A percentile compares a stretch with the other conserved stretches of the same genome.
Evolutionary conservation across 1,139 yeast genomes (phyloP).

Genomic region (Ashbya aceris): DNA sequence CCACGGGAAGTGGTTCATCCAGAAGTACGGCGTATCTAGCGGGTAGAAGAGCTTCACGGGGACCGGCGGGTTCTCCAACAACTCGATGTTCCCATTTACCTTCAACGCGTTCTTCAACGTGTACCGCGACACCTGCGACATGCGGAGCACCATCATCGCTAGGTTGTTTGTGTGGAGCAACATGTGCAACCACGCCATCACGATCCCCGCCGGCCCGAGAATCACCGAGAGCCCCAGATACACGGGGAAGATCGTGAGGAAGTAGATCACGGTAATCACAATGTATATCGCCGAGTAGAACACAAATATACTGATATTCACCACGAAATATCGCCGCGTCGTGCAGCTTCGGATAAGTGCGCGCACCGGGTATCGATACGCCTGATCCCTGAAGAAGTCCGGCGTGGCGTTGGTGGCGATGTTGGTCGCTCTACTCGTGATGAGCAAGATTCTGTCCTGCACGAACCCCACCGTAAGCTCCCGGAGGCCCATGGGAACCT

Average conservation of each 20-base stretch:
- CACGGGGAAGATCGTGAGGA: slow-evolving; percentile 26
- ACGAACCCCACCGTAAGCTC: slow-evolving; percentile 9
- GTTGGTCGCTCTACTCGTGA: slow-evolving; percentile 9
- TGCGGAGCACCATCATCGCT: slow-evolving; percentile 26
- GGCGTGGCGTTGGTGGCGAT: slow-evolving; percentile 17
- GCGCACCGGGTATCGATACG: slow-evolving; percentile 22
- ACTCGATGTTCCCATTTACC: slow-evolving; percentile 11
- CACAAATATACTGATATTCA: slow-evolving; percentile 10
- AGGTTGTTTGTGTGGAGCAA: slow-evolving; percentile 25
- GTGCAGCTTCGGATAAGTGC: slow-evolving; percentile 16
- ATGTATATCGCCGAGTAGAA: slow-evolving; percentile 17
- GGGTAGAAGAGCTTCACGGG: slow-evolving; percentile 26
- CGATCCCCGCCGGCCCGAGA: slow-evolving; percentile 25
- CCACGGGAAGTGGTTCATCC: slow-evolving; percentile 24
- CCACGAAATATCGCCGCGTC: slow-evolving; percentile 13
- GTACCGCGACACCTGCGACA: slow-evolving; percentile 17
- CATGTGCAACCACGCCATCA: slow-evolving; percentile 23
- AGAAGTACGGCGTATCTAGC: slow-evolving; percentile 17
- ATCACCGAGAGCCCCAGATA: slow-evolving; percentile 23
- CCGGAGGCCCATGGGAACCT: slow-evolving; percentile 9
- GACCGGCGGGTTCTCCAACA: slow-evolving; percentile 4
- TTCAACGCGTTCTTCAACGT: slow-evolving; percentile 14
- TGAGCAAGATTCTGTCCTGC: slow-evolving; percentile 1
- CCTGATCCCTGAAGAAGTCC: slow-evolving; percentile 17
- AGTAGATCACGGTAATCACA: slow-evolving; percentile 18